Percentiles rank a stretch among this genome's conserved stretches.
Evolutionary conservation across 768 basidiomycete species (phyloP).

Genomic region (Hygrocybe punicea): DNA sequence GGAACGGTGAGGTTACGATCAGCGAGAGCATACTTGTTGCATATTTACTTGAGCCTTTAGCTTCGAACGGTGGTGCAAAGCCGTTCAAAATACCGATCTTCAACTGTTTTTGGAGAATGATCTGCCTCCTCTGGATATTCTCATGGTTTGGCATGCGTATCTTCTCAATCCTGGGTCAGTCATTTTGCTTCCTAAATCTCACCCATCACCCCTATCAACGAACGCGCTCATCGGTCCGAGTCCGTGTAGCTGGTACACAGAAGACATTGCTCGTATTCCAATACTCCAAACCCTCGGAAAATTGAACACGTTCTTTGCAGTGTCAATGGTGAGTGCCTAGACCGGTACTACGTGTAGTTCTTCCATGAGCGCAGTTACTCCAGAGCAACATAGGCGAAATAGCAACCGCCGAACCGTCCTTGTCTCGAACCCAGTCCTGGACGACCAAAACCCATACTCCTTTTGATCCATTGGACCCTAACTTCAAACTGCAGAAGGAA

Average conservation of each 20-base stretch:
- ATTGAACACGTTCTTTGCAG: constrained; percentile 15
- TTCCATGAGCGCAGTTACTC: no score
- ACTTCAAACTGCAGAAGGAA: constrained; percentile 11
- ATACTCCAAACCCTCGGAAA: constrained; percentile 21
- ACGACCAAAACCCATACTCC: constrained; percentile 12
- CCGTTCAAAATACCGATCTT: constrained; percentile 1
- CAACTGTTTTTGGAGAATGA: background rate
- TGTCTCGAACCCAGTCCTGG: constrained; percentile 17
- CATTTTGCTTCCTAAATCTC: background rate
- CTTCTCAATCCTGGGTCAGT: constrained; percentile 12
- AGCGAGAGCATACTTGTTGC: background rate
- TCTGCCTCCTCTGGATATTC: constrained; percentile 13
- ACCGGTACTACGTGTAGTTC: background rate
- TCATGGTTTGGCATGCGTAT: constrained; percentile 19
- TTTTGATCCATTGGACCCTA: constrained; percentile 19
- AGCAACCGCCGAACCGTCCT: constrained; percentile 3
- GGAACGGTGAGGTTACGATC: constrained; percentile 12
- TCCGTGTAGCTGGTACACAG: constrained; percentile 7
- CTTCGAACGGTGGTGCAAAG: constrained; percentile 19
- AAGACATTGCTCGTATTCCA: constrained; percentile 28
- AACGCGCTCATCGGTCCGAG: no score
- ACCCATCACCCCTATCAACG: no score
- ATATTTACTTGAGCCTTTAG: background rate
- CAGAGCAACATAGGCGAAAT: background rate
- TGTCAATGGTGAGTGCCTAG: constrained; percentile 14